Base-by-base conservation (phyloP, 2,329 filamentous ascomycete species). In the Periglandula ipomoeae region DNA sequence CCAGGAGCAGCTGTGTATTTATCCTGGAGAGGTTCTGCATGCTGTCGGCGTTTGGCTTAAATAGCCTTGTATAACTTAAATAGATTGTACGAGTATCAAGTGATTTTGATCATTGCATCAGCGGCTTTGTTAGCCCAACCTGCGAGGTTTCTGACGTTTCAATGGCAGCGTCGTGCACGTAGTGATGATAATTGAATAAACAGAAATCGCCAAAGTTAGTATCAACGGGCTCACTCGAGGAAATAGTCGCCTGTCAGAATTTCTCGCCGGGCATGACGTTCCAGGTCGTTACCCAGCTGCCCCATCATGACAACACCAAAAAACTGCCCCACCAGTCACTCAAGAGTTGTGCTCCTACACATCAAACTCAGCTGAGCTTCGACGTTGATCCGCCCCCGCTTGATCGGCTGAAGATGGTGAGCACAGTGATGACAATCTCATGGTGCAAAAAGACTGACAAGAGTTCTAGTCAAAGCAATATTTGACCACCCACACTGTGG, bases 401-500 rank as follows among this genome's bases (percentile, higher is more conserved):
- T 35, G 45, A 11, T 13, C 22, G 15, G 19, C 2, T 27, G 6
- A 49, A 49, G 50, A 65, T 65, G 62, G 62, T 62, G 57, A 54
- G 57, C 13, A 37, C 19, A 20, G 6, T 9, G 13, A 32, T n/a
- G 3, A 11, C 32, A 23, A 11, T 30, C 23, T 23, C 22, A n/a
- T 20, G 19, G 22, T 27, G 15, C 26, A 5, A 15, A 27, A 17
- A 48, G 20, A 47, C 47, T 53, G 20, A 55, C 43, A 11, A 11
- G 11, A 3, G 9, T 17, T 41, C 8, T 52, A 96, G 93, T 98
- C 93, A 49, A 97, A 97, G 73, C 93, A 97, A 84, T 98, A 96
- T 66, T 79, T 98, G 54, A 94, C 91, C 61, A 85, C 86, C 57
- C 88, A 95, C 67, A 91, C 89, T 39, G 81, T 95, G 65, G 87